A percentile compares a stretch with the other conserved stretches of the same genome.
Conservation (phyloP, 495 filamentous ascomycete species). For the Schizothecium vesticola region DNA sequence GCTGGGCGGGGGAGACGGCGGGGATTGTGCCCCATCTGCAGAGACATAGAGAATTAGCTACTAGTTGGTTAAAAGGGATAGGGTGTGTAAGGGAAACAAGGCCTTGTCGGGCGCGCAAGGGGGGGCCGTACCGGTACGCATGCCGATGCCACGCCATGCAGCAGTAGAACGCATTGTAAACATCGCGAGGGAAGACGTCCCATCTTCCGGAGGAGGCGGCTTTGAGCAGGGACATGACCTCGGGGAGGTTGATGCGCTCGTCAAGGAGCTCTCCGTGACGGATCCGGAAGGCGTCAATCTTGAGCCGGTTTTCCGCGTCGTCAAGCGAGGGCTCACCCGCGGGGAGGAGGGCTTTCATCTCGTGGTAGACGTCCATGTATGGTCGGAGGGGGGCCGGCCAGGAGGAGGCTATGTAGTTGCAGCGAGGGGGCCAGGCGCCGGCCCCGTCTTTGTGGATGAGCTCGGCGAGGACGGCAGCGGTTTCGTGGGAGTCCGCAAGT, state of each 20-base stretch:
- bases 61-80: too few relatives aligned
- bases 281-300: slow-evolving; percentile 11
- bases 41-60: too few relatives aligned
- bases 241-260: slow-evolving; percentile 20
- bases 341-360: slow-evolving; percentile 27
- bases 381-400: slow-evolving; percentile 27
- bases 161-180: slow-evolving; percentile 36
- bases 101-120: too few relatives aligned
- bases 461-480: slow-evolving; percentile 14
- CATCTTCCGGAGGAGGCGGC: slow-evolving; percentile 24
- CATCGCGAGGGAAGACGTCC: slow-evolving; percentile 25
- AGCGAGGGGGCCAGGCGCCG: slow-evolving; percentile 32
- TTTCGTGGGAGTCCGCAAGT: slow-evolving; percentile 21
- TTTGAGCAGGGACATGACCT: slow-evolving; percentile 21
- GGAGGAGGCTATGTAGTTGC: slow-evolving; percentile 17
- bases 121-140: slow-evolving; percentile 33
- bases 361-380: slow-evolving; percentile 33
- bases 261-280: slow-evolving; percentile 14
- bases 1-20: slow-evolving; percentile 37
- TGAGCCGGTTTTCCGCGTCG: slow-evolving; percentile 14
- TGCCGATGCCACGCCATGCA: slow-evolving; percentile 35
- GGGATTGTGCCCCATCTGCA: slow-evolving; percentile 44
- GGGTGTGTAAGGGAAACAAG: too few relatives aligned
- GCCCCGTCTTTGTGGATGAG: slow-evolving; percentile 33
- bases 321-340: slow-evolving; percentile 19